Percentiles rank a stretch among this genome's conserved stretches.
These are phyloP conservation scores for Aureobasidium sp. DNA, from an alignment of 2,329 filamentous ascomycete species.

Conservation along the genomic window DNA sequence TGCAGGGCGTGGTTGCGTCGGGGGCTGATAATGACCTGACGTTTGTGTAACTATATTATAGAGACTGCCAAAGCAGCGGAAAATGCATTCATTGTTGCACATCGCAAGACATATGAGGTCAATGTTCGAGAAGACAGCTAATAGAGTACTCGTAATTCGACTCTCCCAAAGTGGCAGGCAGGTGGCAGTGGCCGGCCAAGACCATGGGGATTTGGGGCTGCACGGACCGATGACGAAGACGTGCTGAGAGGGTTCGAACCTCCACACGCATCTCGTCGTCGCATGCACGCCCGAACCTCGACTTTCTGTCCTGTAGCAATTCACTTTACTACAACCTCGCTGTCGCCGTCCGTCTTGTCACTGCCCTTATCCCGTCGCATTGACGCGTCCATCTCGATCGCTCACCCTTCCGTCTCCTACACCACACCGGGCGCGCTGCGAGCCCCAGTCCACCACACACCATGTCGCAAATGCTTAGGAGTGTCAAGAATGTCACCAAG, in stretches of 20 bases:
- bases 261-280: not conserved
- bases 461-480: conserved; percentile 97
- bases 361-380: not conserved
- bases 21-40: conserved; percentile 15
- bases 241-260: not conserved
- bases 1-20: conserved; percentile 9
- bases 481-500: conserved; percentile 99
- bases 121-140: not conserved
- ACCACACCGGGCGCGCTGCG: not conserved
- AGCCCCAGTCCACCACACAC: conserved; percentile 16
- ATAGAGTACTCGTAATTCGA: not conserved
- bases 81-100: conserved; percentile 8
- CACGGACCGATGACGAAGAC: conserved; percentile 15
- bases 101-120: not conserved
- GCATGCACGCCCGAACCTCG: not conserved
- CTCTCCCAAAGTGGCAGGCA: not conserved
- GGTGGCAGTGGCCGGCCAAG: conserved; percentile 12
- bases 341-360: not conserved
- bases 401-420: not conserved
- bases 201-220: not conserved
- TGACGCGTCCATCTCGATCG: not conserved
- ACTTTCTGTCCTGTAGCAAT: not conserved
- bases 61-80: conserved; percentile 6
- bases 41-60: conserved; percentile 16
- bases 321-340: not conserved